phyloP scores from a whole-genome alignment of 75 land plant genomes.

The Picea glauca region DNA sequence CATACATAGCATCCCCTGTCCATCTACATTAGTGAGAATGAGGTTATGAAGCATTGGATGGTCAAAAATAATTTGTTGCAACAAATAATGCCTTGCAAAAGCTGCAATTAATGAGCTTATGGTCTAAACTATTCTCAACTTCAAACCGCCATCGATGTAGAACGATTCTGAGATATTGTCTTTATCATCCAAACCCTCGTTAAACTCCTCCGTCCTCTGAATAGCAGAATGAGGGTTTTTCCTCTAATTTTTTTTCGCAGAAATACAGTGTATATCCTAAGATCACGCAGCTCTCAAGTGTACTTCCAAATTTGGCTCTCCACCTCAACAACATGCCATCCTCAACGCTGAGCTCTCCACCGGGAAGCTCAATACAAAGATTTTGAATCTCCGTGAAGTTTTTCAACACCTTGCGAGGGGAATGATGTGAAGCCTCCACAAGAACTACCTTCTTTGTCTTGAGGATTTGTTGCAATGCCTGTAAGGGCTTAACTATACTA shows the following conservation, averaged over 20 bases:
- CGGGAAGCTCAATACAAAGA: constrained; percentile 73
- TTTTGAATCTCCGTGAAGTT: constrained; percentile 67
- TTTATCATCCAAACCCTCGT: constrained; percentile 20
- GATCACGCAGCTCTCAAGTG: constrained; percentile 81
- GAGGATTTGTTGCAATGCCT: constrained; percentile 40
- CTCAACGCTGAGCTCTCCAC: constrained; percentile 79
- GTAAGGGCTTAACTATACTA: constrained; percentile 41
- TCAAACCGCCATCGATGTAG: too few relatives aligned
- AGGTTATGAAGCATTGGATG: too few relatives aligned
- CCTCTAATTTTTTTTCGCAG: too few relatives aligned
- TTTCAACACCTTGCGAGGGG: constrained; percentile 50
- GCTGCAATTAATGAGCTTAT: too few relatives aligned
- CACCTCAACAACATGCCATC: constrained; percentile 77
- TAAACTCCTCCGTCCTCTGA: neutral
- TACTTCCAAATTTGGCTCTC: constrained; percentile 88
- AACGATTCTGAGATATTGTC: too few relatives aligned
- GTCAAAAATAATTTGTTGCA: too few relatives aligned
- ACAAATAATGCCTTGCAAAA: too few relatives aligned
- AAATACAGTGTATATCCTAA: constrained; percentile 34
- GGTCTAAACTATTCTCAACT: too few relatives aligned
- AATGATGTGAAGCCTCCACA: constrained; percentile 49
- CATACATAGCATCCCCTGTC: too few relatives aligned
- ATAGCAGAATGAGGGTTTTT: too few relatives aligned
- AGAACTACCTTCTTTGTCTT: constrained; percentile 38
- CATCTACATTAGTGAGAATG: too few relatives aligned